phyloP scores from a whole-genome alignment of 441 rosid genomes.

The Pelargonium citronellum region DNA sequence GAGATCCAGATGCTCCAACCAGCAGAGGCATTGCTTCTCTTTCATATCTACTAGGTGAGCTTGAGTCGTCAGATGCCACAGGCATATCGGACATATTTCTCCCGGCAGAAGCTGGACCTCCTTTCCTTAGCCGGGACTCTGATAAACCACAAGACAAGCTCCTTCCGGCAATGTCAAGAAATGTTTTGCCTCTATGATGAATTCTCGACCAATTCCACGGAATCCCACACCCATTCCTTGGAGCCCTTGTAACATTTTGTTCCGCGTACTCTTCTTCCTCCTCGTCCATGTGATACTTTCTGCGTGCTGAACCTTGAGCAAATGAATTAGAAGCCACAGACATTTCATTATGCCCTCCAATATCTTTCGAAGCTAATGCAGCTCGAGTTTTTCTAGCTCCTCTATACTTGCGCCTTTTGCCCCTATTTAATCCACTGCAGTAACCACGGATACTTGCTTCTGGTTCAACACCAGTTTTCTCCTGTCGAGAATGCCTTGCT shows the following conservation, averaged over 20 bases:
- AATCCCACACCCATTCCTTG: conserved; percentile 81
- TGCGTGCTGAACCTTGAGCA: conserved; percentile 44
- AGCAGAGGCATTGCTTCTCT: conserved; percentile 87
- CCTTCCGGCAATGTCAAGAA: conserved; percentile 91
- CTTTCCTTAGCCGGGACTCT: conserved; percentile 58
- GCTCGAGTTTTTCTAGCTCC: conserved; percentile 53
- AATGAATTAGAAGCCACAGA: conserved; percentile 89
- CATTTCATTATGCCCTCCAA: conserved; percentile 65
- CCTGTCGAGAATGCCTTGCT: conserved; percentile 30
- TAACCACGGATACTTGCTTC: conserved; percentile 34
- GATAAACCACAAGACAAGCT: conserved; percentile 92
- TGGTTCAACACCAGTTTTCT: conserved; percentile 35
- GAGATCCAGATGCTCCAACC: conserved; percentile 62
- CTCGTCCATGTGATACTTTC: conserved; percentile 39
- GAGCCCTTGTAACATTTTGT: conserved; percentile 57
- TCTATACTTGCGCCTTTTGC: conserved; percentile 69
- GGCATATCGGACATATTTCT: conserved; percentile 58
- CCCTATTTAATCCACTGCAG: conserved; percentile 42
- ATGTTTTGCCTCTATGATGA: conserved; percentile 73
- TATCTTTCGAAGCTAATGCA: conserved; percentile 37
- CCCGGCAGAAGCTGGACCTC: conserved; percentile 42
- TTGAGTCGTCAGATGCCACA: conserved; percentile 54
- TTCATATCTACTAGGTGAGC: conserved; percentile 50
- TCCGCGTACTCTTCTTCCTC: conserved; percentile 50
- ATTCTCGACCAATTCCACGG: conserved; percentile 98